Conservation (phyloP, 371 early-diverging fungal genomes). For the Saksenaea oblongispora region DNA sequence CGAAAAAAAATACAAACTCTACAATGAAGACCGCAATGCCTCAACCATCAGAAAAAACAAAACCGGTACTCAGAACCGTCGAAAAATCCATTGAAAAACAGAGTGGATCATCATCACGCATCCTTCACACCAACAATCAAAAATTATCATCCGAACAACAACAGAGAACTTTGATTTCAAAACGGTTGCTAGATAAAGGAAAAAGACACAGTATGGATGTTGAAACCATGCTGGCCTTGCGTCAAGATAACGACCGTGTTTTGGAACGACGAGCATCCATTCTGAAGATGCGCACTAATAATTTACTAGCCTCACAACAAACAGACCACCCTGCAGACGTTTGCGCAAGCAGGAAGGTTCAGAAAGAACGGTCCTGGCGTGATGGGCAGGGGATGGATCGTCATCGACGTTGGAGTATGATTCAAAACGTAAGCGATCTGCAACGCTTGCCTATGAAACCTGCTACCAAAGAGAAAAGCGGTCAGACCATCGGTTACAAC, state of each 20-base stretch:
- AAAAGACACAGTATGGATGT: conserved; percentile 15
- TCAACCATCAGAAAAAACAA: conserved; percentile 13
- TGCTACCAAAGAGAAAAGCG: background rate
- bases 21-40: background rate
- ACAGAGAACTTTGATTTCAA: background rate
- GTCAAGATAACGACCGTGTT: conserved; percentile 16
- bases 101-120: no score
- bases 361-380: background rate
- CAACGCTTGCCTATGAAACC: background rate
- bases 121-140: no score
- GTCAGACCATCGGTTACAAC: background rate
- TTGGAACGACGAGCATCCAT: conserved; percentile 17
- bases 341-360: background rate
- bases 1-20: background rate
- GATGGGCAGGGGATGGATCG: background rate
- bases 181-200: background rate
- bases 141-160: no score
- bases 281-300: conserved; percentile 10
- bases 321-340: background rate
- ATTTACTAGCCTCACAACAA: background rate
- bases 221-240: conserved; percentile 13
- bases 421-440: background rate
- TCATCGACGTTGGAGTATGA: conserved; percentile 9
- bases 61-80: conserved; percentile 11
- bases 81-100: conserved; percentile 7